Evolutionary conservation across 2,329 filamentous ascomycete genomes (phyloP), one percentile per base, ranked within the genome.

Genomic region (Leptographium procerum): DNA sequence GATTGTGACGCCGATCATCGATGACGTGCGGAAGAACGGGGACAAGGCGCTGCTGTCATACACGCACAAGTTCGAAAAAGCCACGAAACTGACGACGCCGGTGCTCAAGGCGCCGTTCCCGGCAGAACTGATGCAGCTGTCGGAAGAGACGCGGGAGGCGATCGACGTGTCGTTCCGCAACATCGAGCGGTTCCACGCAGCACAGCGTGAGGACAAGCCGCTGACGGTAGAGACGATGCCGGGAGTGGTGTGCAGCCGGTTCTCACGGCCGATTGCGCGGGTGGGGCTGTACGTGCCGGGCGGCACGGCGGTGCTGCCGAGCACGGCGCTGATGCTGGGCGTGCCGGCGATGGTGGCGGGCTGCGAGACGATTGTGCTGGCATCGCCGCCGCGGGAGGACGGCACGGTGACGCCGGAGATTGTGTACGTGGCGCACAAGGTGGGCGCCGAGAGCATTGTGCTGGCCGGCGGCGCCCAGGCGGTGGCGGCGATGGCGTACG

Each of bases 1-100:
- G 63, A 92, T 97, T 56, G 89, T 96, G 60, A 84, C 83, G 40
- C 94, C 94, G 1, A 99, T 99, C 66, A 90, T 99, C 67, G 84
- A 92, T 59, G 88, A 91, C 53, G 87, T 99, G 58, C 88, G 86
- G 58, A 79, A 83, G 50, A 84, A 88, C 36, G 94, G 94, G 57
- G 94, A 99, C 72, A 87, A 87, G 66, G 91, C 90, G 3, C 79
- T 99, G 28, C 80, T 99, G 51, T 87, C 88, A 55, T 97, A 96
- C 72, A 97, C 94, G 1, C 91, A 96, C 80, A 96, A 95, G 72
- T 99, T 99, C 65, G 94, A 99, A 70, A 96, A 92, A 75, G 94
- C 92, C 1, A 95, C 89, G 0, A 92, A 89, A 3, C 77, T 99
- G 60, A 94, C 84, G 16, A 92, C 91, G 1, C 90, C 92, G 0